Base-by-base conservation (phyloP, 2,329 filamentous ascomycete species). In the Chaetomiaceae sp. region DNA sequence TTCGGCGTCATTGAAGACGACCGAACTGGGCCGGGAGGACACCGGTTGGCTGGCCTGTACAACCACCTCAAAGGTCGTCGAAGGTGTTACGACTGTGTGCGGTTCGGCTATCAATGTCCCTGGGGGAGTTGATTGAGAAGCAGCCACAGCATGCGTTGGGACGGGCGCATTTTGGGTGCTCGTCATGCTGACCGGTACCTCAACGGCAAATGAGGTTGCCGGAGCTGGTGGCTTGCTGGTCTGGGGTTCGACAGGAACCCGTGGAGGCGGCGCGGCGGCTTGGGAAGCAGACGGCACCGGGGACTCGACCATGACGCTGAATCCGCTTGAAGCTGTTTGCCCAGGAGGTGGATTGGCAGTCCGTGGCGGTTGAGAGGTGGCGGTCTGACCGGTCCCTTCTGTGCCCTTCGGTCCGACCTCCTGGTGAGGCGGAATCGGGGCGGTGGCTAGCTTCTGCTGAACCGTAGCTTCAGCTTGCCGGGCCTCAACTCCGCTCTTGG, bases 221-320 rank as follows among this genome's bases (percentile, higher is more conserved):
- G 22, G 22, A 3, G 12, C 20, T 46, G 46, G 40, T 20, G 34
- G 45, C 7, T n/a, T 34, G 43, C 11, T n/a, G 7, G 23, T 11
- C 23, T 36, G 47, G 4, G 47, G n/a, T 11, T 12, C 29, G 19
- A 27, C 15, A 29, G 23, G 5, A 27, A 20, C 17, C 4, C 37
- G 23, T 8, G 43, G 31, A 37, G 15, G 9, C 6, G 47, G 25
- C 2, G 23, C n/a, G 14, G 15, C 14, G 6, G 8, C 46, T 14
- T 33, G 38, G 14, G 42, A 17, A 39, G 45, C 34, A 12, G 52
- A 11, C 6, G 17, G n/a, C 19, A 25, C 42, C 3, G 37, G 29
- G 6, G 34, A 17, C 27, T 53, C 56, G 3, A n/a, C 23, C n/a
- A 29, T 19, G 46, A 51, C 53, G n/a, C 38, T 48, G 29, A 42